Evolutionary conservation across 192 early-diverging fungal genomes (phyloP), one percentile per base, ranked within the genome.

Genomic region (Rhizophlyctis rosea): DNA sequence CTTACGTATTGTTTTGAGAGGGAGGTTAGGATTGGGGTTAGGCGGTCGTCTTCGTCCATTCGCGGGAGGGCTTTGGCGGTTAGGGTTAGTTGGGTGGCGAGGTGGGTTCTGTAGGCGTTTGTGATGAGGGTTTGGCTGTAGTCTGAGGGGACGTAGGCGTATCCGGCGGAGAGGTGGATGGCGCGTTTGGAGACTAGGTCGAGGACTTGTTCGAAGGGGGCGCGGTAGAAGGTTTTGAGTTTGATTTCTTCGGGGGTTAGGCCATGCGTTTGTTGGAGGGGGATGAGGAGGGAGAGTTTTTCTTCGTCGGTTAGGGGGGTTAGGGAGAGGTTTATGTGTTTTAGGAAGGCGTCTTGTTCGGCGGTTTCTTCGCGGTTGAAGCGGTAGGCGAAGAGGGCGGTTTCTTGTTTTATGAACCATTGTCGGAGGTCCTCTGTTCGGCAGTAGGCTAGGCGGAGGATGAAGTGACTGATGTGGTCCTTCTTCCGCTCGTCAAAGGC

Each of bases 21-120:
- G 54, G 92, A 94, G 39, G 84, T 81, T 33, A 98, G 79, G 28
- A 97, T 82, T 0, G 96, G 96, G 50, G 86, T 74, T 53, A 98
- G 76, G 29, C 94, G 87, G 69, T 93, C 89, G 64, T 96, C 93
- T 70, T 98, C 93, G 51, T 91, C 91, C 86, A 96, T 80, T 50
- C 87, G 82, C 61, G 91, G 90, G 52, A 97, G 66, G 0, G 85
- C 84, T 61, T 86, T 85, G 34, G 88, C 83, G n/a, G 90, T 89
- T 29, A 79, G 72, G 67, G 91, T 81, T 27, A 91, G 58, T 1
- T 65, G 67, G 48, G 72, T 54, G 3, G 65, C 44, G 1, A 98
- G 76, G 30, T 73, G 69, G n/a, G 79, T 68, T 27, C 83, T 83
- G 69, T 88, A 98, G 57, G 91, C 89, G 54, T 84, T 82, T 16